Evolutionary conservation across 129 eudicot species (phyloP), one percentile per base, ranked within the genome.

Genomic region (Helianthus tuberosus): DNA sequence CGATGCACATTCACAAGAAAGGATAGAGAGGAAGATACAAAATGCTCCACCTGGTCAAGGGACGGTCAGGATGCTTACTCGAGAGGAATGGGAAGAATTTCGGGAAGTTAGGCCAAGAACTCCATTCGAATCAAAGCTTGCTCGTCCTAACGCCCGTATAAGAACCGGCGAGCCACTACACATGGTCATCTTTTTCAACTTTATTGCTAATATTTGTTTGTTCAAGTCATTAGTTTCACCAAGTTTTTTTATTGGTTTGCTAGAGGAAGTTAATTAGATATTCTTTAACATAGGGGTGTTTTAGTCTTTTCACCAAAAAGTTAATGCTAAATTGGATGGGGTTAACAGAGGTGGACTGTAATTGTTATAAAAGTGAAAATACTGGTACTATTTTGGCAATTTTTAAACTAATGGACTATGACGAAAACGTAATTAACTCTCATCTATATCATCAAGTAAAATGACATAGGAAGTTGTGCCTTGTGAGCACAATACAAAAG

Each of bases 1-100:
- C 77, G 98, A 93, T 64, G 80, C 96, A n/a, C 87, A 64, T 59
- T 90, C 96, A 11, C 98, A 93, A 84, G 98, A 93, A 77, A 84
- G 83, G 75, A 83, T 90, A 71, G 98, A 93, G 82, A 82, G 80
- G 54, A 93, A 84, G 79, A 88, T 93, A 81, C 79, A 72, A 70
- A 88, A 90, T 79, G 98, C 96, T 5, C 96, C 98, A 51, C 72
- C 89, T 55, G 98, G 91, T 76, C 96, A 87, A 75, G 98, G 98
- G 36, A 86, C 89, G 5, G 92, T 93, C 46, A 90, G 96, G 85
- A 93, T 93, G 98, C 96, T 93, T 43, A 71, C 72, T 72, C 89
- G 91, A 68, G 98, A 93, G 71, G 98, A 93, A 57, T 93, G 98
- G 98, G 98, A 93, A 48, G 90, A 80, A 62, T 81, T 93, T 48